Conservation (phyloP, 2,329 filamentous ascomycete genomes). For the Botrytis cinerea region DNA sequence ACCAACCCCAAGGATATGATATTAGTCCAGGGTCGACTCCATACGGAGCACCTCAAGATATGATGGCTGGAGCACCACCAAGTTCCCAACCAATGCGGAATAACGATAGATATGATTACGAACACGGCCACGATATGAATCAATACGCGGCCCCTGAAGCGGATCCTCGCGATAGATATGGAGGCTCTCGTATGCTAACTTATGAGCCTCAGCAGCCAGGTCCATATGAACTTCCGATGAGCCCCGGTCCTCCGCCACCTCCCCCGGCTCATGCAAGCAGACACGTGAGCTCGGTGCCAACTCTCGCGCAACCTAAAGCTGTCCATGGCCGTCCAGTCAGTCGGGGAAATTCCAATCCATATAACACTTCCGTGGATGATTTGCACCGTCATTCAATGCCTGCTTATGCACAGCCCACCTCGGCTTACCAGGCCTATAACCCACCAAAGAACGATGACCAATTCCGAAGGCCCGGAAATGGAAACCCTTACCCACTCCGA, state of each 20-base stretch:
- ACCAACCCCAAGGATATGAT: conserved; percentile 33
- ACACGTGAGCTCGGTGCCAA: conserved; percentile 32
- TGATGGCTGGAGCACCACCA: conserved; percentile 24
- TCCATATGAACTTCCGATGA: conserved; percentile 37
- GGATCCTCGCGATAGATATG: conserved; percentile 34
- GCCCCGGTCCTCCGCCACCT: conserved; percentile 42
- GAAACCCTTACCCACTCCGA: conserved; percentile 36
- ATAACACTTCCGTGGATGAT: conserved; percentile 32
- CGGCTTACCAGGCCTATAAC: conserved; percentile 38
- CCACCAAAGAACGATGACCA: conserved; percentile 35
- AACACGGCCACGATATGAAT: conserved; percentile 30
- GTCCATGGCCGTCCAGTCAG: conserved; percentile 18
- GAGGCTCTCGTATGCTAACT: conserved; percentile 28
- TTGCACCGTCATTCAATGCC: conserved; percentile 35
- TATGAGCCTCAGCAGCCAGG: conserved; percentile 39
- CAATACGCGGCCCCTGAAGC: conserved; percentile 14
- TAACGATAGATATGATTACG: conserved; percentile 35
- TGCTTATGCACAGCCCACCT: conserved; percentile 32
- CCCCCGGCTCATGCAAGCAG: conserved; percentile 40
- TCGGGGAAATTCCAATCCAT: conserved; percentile 28
- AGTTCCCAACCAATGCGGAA: conserved; percentile 29
- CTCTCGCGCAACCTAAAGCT: conserved; percentile 22
- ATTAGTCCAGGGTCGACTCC: conserved; percentile 30
- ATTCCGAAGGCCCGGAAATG: conserved; percentile 32
- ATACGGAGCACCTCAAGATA: conserved; percentile 30